Base-by-base conservation (phyloP, 2,329 filamentous ascomycete genomes). In the Fusarium devonianum region DNA sequence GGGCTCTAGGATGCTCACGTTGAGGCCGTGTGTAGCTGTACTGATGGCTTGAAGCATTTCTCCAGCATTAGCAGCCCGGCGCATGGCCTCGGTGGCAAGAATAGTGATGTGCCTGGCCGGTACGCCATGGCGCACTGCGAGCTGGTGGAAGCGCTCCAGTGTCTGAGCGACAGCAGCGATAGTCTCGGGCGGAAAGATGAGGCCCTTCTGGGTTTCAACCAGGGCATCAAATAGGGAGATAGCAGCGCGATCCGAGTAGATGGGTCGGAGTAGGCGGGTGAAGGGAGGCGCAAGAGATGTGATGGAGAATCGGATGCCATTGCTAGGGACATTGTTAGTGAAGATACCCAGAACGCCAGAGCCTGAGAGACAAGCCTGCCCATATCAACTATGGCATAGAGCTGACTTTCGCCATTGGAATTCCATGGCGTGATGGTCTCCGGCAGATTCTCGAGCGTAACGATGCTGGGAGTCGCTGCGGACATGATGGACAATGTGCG, bases 281-380 rank as follows among this genome's bases (percentile, higher is more conserved):
- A 78, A 83, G 4, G 85, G 83, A 16, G 88, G 86, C 4, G 85
- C 81, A n/a, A 95, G 79, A 59, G 91, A 86, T 7, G 91, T 90
- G 65, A 96, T 90, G 33, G 90, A 93, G 77, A 96, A 96, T 45
- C 92, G 90, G 64, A 96, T 93, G 64, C 92, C 92, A 76, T 96
- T 97, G 77, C 91, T 90, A 60, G 13, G 25, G 28, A 17, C 22
- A 23, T 35, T 35, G 34, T 53, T 5, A 54, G 45, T 34, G 30
- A 21, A 21, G 23, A 36, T 7, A 33, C 8, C 29, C 33, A 40
- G 12, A 19, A 35, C 11, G 7, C 26, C 13, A 40, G 51, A 32
- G 11, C 12, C 6, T 13, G n/a, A 6, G 25, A 21, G 16, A 22
- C 11, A 42, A 38, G 82, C 81, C 81, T 83, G 66, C 81, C 81